Evolutionary conservation across 495 filamentous ascomycete genomes (phyloP), one percentile per base, ranked within the genome.

Genomic region (Penicillium alfredii): DNA sequence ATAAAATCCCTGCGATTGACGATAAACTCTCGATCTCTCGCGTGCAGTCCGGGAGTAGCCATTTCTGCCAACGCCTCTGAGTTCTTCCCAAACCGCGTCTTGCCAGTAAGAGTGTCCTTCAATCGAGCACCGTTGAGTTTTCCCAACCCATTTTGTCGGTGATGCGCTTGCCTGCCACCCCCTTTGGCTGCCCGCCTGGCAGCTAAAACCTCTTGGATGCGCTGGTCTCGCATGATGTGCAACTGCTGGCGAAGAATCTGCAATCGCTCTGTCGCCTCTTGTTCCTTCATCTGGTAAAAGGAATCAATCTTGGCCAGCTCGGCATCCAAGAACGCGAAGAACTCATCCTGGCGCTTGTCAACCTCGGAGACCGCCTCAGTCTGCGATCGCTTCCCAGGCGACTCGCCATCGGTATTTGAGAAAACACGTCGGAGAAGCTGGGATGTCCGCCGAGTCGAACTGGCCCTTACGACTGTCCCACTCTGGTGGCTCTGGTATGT

Each of bases 271-370:
- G 74, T 76, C 3, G 88, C 84, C 51, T 93, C 84, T 12, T 81
- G 69, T 53, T 94, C 88, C 49, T 90, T 94, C 52, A 67, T 61
- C 44, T 73, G 77, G 64, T 95, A 94, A 55, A 94, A 95, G 0
- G 69, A 56, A 48, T 94, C 87, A 24, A 94, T 83, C 59, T 94
- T 95, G 23, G 76, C 60, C n/a, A 95, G 61, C 55, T 95, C 82
- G 13, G 55, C 60, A 49, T 94, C 85, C 27, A 95, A 61, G 49
- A 86, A 94, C 1, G 53, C 58, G 47, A 86, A 86, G 51, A 94
- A 95, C 31, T 92, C 84, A 27, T 74, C 73, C 50, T 88, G 77
- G 10, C 77, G 72, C 15, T 71, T 53, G 44, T 77, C 63, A 42
- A 80, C 35, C 49, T 85, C 74, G 56, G 64, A 12, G 3, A 37